Evolutionary conservation across 768 basidiomycete genomes (phyloP).

Genomic region (Naganishia randhawae): DNA sequence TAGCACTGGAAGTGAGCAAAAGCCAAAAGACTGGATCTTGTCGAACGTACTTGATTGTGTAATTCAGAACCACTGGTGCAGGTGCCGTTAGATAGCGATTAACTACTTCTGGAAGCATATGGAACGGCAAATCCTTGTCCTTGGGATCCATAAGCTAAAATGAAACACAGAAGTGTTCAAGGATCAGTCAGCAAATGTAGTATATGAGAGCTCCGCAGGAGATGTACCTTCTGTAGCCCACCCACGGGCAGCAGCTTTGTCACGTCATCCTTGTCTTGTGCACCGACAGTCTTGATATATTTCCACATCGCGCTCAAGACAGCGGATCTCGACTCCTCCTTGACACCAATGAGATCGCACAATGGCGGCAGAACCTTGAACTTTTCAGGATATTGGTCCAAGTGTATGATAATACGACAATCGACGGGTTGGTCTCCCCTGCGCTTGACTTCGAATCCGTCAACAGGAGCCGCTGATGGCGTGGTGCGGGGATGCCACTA

Average conservation of each 20-base stretch:
- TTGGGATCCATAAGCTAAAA: constrained; percentile 39
- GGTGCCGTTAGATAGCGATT: constrained; percentile 73
- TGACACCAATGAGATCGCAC: constrained; percentile 62
- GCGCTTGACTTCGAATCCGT: constrained; percentile 80
- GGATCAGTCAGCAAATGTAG: not conserved
- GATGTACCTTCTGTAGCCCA: constrained; percentile 45
- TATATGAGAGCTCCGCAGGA: not conserved
- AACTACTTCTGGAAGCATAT: constrained; percentile 75
- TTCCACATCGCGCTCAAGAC: constrained; percentile 84
- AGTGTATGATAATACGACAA: constrained; percentile 74
- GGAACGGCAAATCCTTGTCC: constrained; percentile 58
- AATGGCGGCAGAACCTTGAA: constrained; percentile 75
- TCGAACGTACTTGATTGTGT: constrained; percentile 51
- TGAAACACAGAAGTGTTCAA: not conserved
- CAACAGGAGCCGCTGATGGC: constrained; percentile 57
- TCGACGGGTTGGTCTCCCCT: constrained; percentile 75
- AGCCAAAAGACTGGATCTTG: not conserved
- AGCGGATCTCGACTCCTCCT: constrained; percentile 77
- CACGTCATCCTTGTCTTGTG: constrained; percentile 55
- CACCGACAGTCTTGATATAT: constrained; percentile 83
- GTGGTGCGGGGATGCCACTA: constrained; percentile 50
- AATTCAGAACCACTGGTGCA: constrained; percentile 76
- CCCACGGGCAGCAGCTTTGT: constrained; percentile 43
- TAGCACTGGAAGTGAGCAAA: not conserved
- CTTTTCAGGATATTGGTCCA: constrained; percentile 82